Percentiles rank a stretch among this genome's conserved stretches.
phyloP scores from a whole-genome alignment of 176 grass and related monocot species.

The Cenchrus purpureus region DNA sequence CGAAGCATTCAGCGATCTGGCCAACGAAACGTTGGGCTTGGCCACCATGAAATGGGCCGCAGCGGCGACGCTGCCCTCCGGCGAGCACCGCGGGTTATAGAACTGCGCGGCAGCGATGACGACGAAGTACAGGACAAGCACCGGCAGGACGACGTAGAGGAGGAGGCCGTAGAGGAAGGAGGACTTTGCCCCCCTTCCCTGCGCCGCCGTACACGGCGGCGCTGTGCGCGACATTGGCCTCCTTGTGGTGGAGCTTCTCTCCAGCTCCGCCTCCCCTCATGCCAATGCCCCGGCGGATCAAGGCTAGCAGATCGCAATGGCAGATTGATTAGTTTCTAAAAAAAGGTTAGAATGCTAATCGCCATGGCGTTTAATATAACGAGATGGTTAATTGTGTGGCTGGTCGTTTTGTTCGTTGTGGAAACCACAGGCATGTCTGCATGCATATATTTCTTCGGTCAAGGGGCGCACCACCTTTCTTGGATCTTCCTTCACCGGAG shows the following conservation, averaged over 20 bases:
- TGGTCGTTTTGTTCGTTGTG: conserved; percentile 35
- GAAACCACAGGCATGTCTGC: background rate
- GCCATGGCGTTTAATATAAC: conserved; percentile 24
- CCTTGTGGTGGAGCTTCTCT: conserved; percentile 46
- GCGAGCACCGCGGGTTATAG: conserved; percentile 39
- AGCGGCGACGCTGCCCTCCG: conserved; percentile 18
- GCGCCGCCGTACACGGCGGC: conserved; percentile 20
- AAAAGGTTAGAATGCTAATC: conserved; percentile 39
- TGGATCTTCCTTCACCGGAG: conserved; percentile 38
- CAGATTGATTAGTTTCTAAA: conserved; percentile 50
- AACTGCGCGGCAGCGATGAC: conserved; percentile 43
- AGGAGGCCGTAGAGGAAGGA: conserved; percentile 48
- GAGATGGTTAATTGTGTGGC: background rate
- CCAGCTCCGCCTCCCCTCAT: conserved; percentile 55
- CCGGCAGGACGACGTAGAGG: conserved; percentile 53
- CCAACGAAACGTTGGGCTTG: conserved; percentile 17
- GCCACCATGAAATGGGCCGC: conserved; percentile 41
- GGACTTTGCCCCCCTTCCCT: conserved; percentile 29
- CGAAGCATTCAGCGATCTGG: background rate
- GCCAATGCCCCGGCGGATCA: background rate
- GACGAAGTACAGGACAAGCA: conserved; percentile 56
- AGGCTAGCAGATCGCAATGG: conserved; percentile 36
- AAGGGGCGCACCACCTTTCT: conserved; percentile 30
- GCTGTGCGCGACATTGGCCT: conserved; percentile 45
- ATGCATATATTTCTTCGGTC: conserved; percentile 33